Base-by-base conservation (phyloP, 371 early-diverging fungal genomes). In the Mucor mucedo region DNA sequence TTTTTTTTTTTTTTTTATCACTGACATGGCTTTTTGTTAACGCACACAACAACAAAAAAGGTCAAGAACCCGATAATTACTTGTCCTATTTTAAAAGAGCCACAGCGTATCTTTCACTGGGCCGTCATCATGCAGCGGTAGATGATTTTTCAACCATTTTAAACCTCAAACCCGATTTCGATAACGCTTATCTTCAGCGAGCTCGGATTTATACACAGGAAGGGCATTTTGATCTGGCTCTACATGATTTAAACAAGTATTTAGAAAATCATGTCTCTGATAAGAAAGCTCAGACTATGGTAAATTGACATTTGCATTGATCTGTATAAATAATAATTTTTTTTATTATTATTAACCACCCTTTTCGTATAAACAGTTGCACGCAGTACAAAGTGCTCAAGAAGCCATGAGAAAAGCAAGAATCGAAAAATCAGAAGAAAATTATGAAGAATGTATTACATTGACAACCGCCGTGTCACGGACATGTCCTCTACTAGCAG, bases 51-150 rank as follows among this genome's bases (percentile, higher is more conserved):
- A n/a, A n/a, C n/a, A n/a, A n/a, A 1, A 8, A 1, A 80, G 90
- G 79, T 42, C 63, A 71, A 50, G 93, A 94, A 64, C 91, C 93
- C 8, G 73, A 79, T 50, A 90, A 93, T 80, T 93, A 94, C 65
- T 63, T 91, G 27, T 83, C 89, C 10, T 92, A 90, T 76, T 96
- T 89, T 69, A 89, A 91, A 65, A 85, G 96, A 58, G 96, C 96
- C 0, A 87, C 93, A 13, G 89, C 93, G 4, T 89, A 93, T 58
- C 74, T 96, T 42, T 84, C 89, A 14, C 65, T 95, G 33, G 94
- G 93, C 16, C 85, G 88, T 49, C 85, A 84, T 55, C 66, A 77
- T 32, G 82, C 85, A 30, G 96, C 97, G 0, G 69, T 92, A 2
- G 78, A 85, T 27, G 98, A 97, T 70, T 92, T 95, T 68, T 70